Percentiles rank a stretch among this genome's conserved stretches.
These are phyloP conservation scores for Fragaria ananassa DNA, from an alignment of 306 rosid genomes.

Conservation along the genomic window DNA sequence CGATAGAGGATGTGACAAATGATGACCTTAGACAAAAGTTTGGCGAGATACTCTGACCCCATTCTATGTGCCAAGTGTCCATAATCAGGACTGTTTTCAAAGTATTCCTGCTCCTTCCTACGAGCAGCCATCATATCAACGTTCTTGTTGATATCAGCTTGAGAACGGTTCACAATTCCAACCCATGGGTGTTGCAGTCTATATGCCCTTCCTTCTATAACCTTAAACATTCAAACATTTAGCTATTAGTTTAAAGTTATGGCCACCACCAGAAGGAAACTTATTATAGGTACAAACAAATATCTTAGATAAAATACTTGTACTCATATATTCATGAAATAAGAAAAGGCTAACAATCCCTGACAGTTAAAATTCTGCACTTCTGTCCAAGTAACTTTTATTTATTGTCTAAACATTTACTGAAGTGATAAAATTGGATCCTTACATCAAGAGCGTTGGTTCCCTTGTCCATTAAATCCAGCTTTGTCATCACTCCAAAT, in stretches of 20 bases:
- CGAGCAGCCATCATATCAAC: slow-evolving; percentile 96
- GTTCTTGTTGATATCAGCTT: slow-evolving; percentile 91
- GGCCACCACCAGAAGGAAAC: slow-evolving; percentile 12
- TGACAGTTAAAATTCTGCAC: background rate
- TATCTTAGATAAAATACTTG: too few species aligned
- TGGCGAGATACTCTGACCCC: slow-evolving; percentile 98
- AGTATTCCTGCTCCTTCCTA: slow-evolving; percentile 84
- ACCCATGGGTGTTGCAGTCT: slow-evolving; percentile 99
- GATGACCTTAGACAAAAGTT: slow-evolving; percentile 84
- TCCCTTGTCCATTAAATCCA: slow-evolving; percentile 96
- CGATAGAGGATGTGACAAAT: slow-evolving; percentile 10
- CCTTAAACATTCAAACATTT: slow-evolving; percentile 52
- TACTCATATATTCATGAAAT: background rate
- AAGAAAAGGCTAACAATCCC: slow-evolving; percentile 19
- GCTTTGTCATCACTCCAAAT: slow-evolving; percentile 92
- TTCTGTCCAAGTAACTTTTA: background rate
- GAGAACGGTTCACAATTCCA: slow-evolving; percentile 98
- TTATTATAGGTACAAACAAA: background rate
- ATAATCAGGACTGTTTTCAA: slow-evolving; percentile 93
- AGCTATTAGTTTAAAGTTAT: slow-evolving; percentile 19
- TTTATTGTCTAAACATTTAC: background rate
- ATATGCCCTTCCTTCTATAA: slow-evolving; percentile 89
- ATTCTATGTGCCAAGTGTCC: slow-evolving; percentile 96
- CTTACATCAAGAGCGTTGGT: slow-evolving; percentile 88
- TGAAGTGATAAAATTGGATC: slow-evolving; percentile 14